Percentiles rank a stretch among this genome's conserved stretches.
Conservation (phyloP, 2,329 filamentous ascomycete genomes). For the Epichloe scottii region DNA sequence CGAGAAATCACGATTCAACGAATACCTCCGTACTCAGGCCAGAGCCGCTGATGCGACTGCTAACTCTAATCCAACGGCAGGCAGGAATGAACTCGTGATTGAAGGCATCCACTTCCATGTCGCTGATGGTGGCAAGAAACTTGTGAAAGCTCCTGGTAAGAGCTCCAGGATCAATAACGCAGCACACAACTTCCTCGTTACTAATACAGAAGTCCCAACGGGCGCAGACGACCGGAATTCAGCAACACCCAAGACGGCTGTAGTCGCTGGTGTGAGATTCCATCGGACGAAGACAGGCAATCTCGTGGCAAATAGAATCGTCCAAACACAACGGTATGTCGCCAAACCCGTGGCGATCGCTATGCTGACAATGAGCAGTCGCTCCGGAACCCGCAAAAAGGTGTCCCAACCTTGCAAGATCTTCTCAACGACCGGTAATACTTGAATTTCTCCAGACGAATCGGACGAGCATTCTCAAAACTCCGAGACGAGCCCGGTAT, state of each 20-base stretch:
- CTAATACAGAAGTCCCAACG: background rate
- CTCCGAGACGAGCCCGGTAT: slow-evolving; percentile 21
- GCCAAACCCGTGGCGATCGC: slow-evolving; percentile 10
- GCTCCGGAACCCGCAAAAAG: slow-evolving; percentile 49
- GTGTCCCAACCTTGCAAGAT: slow-evolving; percentile 61
- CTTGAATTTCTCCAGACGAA: slow-evolving; percentile 28
- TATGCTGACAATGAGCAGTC: slow-evolving; percentile 31
- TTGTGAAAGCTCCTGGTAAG: slow-evolving; percentile 59
- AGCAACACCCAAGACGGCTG: slow-evolving; percentile 58
- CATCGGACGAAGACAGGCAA: slow-evolving; percentile 81
- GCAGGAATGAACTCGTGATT: slow-evolving; percentile 50
- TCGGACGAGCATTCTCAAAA: slow-evolving; percentile 9
- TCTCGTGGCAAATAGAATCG: slow-evolving; percentile 62
- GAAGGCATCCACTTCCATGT: slow-evolving; percentile 65
- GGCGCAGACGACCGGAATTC: slow-evolving; percentile 36
- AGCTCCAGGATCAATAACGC: background rate
- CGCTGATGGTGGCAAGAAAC: slow-evolving; percentile 67
- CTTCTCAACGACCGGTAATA: slow-evolving; percentile 58
- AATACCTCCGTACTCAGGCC: slow-evolving; percentile 20
- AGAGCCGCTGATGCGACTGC: slow-evolving; percentile 9
- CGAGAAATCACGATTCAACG: slow-evolving; percentile 45
- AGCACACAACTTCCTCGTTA: background rate
- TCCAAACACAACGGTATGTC: slow-evolving; percentile 65
- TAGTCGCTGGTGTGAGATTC: slow-evolving; percentile 68
- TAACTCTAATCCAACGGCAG: slow-evolving; percentile 15